Conservation (phyloP, 2,329 filamentous ascomycete species). For the Penicillium olsonii region DNA sequence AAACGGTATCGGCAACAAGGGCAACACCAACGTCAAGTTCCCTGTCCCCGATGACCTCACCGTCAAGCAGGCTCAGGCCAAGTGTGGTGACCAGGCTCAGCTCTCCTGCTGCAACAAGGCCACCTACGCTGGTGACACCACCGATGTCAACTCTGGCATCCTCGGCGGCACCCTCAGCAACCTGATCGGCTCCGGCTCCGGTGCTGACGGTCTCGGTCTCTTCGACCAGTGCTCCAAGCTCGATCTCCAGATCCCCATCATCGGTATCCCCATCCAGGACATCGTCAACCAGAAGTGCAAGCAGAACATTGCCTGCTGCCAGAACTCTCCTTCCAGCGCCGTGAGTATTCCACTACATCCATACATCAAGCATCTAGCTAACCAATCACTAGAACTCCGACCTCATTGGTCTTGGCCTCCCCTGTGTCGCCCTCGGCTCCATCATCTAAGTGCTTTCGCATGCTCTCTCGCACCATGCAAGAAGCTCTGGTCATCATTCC, state of each 20-base stretch:
- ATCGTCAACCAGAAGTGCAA: conserved; percentile 42
- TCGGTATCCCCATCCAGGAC: conserved; percentile 33
- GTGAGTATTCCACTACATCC: conserved; percentile 17
- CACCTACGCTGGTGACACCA: conserved; percentile 38
- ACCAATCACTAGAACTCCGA: conserved; percentile 28
- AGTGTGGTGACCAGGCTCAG: conserved; percentile 42
- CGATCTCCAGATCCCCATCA: conserved; percentile 29
- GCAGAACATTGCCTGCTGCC: conserved; percentile 45
- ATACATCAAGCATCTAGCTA: background rate
- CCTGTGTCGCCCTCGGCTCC: conserved; percentile 42
- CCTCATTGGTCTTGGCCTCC: conserved; percentile 38
- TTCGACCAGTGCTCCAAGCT: conserved; percentile 47
- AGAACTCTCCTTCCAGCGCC: conserved; percentile 36
- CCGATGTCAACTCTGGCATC: conserved; percentile 32
- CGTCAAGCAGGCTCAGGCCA: conserved; percentile 41
- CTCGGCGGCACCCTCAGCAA: conserved; percentile 37
- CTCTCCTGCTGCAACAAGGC: conserved; percentile 45
- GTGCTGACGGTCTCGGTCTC: conserved; percentile 38
- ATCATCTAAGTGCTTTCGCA: conserved; percentile 35
- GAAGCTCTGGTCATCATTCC: conserved; percentile 10
- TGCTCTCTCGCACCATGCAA: conserved; percentile 15
- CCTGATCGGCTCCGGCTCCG: conserved; percentile 37
- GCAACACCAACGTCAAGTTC: conserved; percentile 37
- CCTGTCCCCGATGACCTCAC: conserved; percentile 34
- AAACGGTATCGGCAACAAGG: conserved; percentile 34